Evolutionary conservation across 1,139 yeast genomes (phyloP).

Genomic region (Hyphopichia burtonii): DNA sequence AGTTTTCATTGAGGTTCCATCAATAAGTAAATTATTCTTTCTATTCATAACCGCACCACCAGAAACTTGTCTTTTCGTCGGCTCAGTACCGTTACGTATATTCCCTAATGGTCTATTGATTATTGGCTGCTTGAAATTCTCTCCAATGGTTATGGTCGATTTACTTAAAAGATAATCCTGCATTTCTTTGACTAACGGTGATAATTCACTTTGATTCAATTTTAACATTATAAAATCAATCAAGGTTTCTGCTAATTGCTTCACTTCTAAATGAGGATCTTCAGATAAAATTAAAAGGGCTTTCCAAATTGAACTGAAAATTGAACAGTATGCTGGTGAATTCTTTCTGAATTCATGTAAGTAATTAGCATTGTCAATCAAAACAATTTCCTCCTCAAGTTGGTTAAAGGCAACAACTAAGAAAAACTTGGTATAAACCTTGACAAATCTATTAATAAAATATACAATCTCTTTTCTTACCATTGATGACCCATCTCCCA

Average conservation of each 20-base stretch:
- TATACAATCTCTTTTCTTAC: conserved; percentile 84
- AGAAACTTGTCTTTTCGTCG: conserved; percentile 29
- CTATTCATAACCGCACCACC: conserved; percentile 32
- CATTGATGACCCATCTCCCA: conserved; percentile 86
- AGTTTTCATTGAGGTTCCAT: conserved; percentile 27
- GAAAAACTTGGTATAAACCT: conserved; percentile 70
- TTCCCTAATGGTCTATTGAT: conserved; percentile 26
- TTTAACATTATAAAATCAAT: conserved; percentile 73
- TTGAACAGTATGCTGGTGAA: conserved; percentile 80
- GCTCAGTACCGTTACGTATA: conserved; percentile 10
- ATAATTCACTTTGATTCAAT: conserved; percentile 66
- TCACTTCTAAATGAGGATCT: conserved; percentile 88
- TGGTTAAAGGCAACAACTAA: conserved; percentile 87
- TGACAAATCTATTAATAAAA: conserved; percentile 72
- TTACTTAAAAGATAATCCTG: conserved; percentile 61
- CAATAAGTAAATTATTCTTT: conserved; percentile 28
- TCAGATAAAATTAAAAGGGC: conserved; percentile 76
- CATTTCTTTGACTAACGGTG: conserved; percentile 62
- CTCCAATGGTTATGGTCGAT: conserved; percentile 41
- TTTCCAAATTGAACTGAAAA: conserved; percentile 88
- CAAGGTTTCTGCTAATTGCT: conserved; percentile 67
- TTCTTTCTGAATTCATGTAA: conserved; percentile 60
- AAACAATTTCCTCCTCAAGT: conserved; percentile 74
- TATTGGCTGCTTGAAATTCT: conserved; percentile 39
- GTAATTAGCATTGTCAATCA: conserved; percentile 59